phyloP scores from a whole-genome alignment of 2,329 filamentous ascomycete genomes.

The Phaeosphaeriaceae sp. region DNA sequence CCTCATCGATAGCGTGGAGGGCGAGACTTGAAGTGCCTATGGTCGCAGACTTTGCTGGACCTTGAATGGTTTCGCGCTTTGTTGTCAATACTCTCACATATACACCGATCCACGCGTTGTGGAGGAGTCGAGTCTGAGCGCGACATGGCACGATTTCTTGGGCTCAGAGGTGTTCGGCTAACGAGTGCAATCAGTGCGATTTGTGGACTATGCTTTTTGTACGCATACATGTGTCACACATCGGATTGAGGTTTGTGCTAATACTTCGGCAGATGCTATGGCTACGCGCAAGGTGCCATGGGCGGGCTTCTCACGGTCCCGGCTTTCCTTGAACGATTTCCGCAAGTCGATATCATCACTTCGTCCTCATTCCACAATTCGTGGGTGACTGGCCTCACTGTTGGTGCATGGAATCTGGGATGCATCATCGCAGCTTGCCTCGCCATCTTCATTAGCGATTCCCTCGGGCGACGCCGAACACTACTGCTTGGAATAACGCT shows the following conservation, averaged over 20 bases:
- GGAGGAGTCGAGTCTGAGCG: slow-evolving; percentile 1
- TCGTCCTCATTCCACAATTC: slow-evolving; percentile 28
- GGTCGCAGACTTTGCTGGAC: neutral
- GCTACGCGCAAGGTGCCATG: slow-evolving; percentile 75
- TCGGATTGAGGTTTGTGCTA: slow-evolving; percentile 10
- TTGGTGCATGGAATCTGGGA: slow-evolving; percentile 54
- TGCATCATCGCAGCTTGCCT: slow-evolving; percentile 66
- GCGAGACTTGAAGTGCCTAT: neutral
- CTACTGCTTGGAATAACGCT: slow-evolving; percentile 59
- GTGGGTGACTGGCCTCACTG: slow-evolving; percentile 37
- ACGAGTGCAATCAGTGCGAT: slow-evolving; percentile 31
- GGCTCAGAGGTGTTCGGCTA: slow-evolving; percentile 27
- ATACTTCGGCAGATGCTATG: slow-evolving; percentile 53
- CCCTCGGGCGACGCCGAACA: slow-evolving; percentile 58
- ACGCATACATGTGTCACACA: slow-evolving; percentile 2
- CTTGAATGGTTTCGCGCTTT: neutral
- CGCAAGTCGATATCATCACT: slow-evolving; percentile 34
- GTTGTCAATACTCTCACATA: neutral
- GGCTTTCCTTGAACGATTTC: slow-evolving; percentile 59
- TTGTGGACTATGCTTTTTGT: slow-evolving; percentile 40
- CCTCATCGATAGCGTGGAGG: neutral
- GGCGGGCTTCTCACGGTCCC: slow-evolving; percentile 72
- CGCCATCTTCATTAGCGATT: slow-evolving; percentile 59
- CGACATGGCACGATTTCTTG: slow-evolving; percentile 32
- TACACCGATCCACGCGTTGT: neutral